These are phyloP conservation scores for Fusarium verticillioides DNA, from an alignment of 2,329 filamentous ascomycete genomes.

Conservation along the genomic window DNA sequence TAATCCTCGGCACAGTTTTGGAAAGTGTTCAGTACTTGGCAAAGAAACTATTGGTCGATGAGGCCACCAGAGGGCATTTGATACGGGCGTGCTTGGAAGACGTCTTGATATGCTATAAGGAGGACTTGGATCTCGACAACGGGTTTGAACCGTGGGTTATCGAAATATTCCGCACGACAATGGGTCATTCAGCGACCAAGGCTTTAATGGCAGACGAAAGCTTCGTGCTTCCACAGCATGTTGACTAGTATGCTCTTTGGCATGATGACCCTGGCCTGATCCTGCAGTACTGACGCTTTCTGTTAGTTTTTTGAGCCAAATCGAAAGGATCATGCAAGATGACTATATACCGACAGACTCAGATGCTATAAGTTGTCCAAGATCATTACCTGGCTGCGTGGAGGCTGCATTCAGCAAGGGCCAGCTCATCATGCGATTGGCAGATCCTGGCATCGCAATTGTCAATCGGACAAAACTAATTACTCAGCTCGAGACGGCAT, in stretches of 20 bases:
- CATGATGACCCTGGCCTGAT: not conserved
- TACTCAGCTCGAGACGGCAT: not conserved
- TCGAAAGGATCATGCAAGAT: fast-evolving
- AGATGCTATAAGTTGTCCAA: not conserved
- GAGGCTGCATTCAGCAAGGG: not conserved
- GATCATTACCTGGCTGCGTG: not conserved
- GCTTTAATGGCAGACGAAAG: not conserved
- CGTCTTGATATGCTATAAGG: not conserved
- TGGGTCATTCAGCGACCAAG: not conserved
- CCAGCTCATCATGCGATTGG: not conserved
- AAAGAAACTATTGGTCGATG: not conserved
- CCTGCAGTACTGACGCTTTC: not conserved
- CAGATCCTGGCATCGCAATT: not conserved
- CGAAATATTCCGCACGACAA: fast-evolving
- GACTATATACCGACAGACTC: fast-evolving
- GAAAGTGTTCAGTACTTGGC: not conserved
- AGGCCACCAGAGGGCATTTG: fast-evolving
- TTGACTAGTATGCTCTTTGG: not conserved
- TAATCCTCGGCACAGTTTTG: not conserved
- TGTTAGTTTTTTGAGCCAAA: not conserved
- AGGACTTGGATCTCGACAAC: not conserved
- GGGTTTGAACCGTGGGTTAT: not conserved
- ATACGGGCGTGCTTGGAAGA: not conserved
- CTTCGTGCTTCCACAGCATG: not conserved
- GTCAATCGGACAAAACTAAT: not conserved